Conservation (phyloP, 768 basidiomycete genomes). For the Coprinopsis cinerea region DNA sequence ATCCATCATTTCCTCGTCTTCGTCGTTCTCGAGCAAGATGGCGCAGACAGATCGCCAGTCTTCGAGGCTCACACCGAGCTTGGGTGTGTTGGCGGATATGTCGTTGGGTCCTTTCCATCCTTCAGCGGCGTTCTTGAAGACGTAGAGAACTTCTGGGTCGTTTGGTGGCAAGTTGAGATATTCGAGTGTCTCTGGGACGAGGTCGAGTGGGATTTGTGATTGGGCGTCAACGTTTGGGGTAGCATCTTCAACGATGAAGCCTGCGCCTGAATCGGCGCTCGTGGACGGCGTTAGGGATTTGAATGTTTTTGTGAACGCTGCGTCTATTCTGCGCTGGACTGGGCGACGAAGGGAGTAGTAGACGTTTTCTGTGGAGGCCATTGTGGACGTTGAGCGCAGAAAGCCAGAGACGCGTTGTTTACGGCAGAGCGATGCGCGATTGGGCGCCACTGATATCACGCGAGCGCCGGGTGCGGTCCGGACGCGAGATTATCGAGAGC, state of each 20-base stretch:
- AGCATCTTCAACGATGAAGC: constrained; percentile 24
- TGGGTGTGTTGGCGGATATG: constrained; percentile 12
- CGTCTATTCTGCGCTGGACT: not conserved
- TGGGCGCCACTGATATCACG: no score
- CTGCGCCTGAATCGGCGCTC: constrained; percentile 18
- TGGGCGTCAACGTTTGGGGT: constrained; percentile 17
- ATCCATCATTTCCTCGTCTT: constrained; percentile 19
- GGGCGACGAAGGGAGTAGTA: not conserved
- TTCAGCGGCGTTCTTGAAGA: constrained; percentile 70
- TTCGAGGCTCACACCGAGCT: constrained; percentile 42
- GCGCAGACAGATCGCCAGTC: constrained; percentile 83
- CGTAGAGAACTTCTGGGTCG: constrained; percentile 64
- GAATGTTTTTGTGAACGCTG: not conserved
- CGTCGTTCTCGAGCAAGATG: constrained; percentile 52
- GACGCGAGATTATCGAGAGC: no score
- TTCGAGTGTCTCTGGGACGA: constrained; percentile 57
- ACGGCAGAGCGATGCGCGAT: no score
- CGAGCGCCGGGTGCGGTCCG: no score
- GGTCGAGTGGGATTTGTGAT: constrained; percentile 51
- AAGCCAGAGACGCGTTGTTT: no score
- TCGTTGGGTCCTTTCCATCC: constrained; percentile 50
- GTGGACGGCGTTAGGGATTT: not conserved
- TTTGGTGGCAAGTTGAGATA: constrained; percentile 61
- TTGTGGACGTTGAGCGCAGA: no score
- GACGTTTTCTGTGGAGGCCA: no score